Percentiles rank a stretch among this genome's conserved stretches.
Conservation (phyloP, 257 asterid species). For the Solanum sitiens region DNA sequence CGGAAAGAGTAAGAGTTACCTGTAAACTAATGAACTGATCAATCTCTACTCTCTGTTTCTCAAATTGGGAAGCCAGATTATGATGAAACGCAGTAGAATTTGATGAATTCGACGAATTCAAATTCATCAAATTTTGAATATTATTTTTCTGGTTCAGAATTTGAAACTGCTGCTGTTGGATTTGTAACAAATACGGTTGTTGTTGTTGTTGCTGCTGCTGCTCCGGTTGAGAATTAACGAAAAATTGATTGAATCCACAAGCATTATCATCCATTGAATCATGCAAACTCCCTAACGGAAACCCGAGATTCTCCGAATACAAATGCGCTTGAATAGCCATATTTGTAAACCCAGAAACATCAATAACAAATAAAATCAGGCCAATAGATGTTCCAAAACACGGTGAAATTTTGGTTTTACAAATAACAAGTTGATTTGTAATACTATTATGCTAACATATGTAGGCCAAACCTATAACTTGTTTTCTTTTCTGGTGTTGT, state of each 20-base stretch:
- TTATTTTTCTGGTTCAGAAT: slow-evolving; percentile 7
- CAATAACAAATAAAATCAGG: neutral
- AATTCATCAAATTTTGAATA: neutral
- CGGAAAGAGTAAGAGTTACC: slow-evolving; percentile 8
- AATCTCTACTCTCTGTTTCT: slow-evolving; percentile 35
- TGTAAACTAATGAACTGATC: slow-evolving; percentile 42
- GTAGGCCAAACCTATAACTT: neutral
- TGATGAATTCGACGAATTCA: neutral
- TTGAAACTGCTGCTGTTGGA: slow-evolving; percentile 22
- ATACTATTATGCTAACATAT: neutral
- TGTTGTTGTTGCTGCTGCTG: neutral
- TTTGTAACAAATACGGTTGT: neutral
- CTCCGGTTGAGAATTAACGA: slow-evolving; percentile 6
- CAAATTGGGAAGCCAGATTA: slow-evolving; percentile 15
- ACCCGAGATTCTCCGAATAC: slow-evolving; percentile 34
- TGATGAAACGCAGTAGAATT: slow-evolving; percentile 5
- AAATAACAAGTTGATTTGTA: slow-evolving; percentile 4
- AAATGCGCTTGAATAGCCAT: slow-evolving; percentile 64
- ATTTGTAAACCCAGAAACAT: neutral
- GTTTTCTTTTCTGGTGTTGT: neutral
- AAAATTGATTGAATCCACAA: slow-evolving; percentile 20
- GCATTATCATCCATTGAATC: slow-evolving; percentile 29
- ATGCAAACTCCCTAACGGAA: slow-evolving; percentile 14
- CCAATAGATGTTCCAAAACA: neutral
- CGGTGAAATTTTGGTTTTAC: neutral